These are phyloP conservation scores for Fulvia fulva DNA, from an alignment of 2,329 filamentous ascomycete species.

Conservation along the genomic window DNA sequence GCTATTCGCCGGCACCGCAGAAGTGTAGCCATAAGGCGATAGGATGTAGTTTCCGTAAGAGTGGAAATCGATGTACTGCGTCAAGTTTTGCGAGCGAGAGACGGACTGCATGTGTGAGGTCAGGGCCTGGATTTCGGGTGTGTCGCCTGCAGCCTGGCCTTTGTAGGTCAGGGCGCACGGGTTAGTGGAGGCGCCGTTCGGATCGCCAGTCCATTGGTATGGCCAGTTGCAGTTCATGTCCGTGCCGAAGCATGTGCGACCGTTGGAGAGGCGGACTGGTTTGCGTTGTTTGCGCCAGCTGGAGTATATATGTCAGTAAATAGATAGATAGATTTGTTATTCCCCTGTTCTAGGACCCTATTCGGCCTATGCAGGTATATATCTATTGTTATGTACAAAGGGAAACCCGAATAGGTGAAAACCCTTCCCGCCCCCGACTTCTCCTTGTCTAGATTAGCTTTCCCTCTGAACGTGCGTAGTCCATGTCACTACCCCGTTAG, in stretches of 20 bases:
- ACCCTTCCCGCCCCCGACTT: too few species aligned
- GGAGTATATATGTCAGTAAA: neutral
- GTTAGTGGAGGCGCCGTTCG: constrained; percentile 43
- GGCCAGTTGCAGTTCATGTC: constrained; percentile 60
- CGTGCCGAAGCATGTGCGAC: constrained; percentile 42
- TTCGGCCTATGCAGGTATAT: too few species aligned
- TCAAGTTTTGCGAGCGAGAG: constrained; percentile 33
- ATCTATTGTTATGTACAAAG: too few species aligned
- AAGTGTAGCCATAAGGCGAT: constrained; percentile 58
- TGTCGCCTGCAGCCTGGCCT: constrained; percentile 37
- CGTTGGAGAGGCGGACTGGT: constrained; percentile 30
- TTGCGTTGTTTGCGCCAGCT: constrained; percentile 57
- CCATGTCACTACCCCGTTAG: too few species aligned
- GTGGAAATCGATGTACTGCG: constrained; percentile 63
- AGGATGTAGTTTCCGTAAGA: constrained; percentile 60
- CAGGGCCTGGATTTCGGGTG: constrained; percentile 44
- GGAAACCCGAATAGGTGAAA: too few species aligned
- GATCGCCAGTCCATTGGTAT: constrained; percentile 39
- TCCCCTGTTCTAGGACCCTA: too few species aligned
- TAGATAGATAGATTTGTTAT: too few species aligned
- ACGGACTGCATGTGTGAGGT: constrained; percentile 9
- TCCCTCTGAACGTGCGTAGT: too few species aligned
- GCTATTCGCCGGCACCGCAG: constrained; percentile 40
- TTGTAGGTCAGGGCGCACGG: constrained; percentile 50
- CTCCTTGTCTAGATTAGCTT: too few species aligned